Conservation (phyloP, 2,329 filamentous ascomycete species). For the Venturia nashicola region DNA sequence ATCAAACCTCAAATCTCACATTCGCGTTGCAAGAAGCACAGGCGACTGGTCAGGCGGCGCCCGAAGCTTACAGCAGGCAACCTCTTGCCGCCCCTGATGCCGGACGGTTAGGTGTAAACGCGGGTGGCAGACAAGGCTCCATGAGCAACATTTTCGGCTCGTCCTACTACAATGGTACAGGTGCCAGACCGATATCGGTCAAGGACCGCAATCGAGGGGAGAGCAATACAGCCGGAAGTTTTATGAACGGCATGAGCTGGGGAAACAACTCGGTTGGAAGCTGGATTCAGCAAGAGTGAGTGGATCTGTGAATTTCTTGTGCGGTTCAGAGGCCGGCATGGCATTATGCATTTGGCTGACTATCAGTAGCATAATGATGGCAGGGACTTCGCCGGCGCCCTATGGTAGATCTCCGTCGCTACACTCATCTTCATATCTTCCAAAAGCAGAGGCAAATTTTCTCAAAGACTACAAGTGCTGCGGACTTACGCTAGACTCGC, state of each 20-base stretch:
- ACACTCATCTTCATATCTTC: slow-evolving; percentile 91
- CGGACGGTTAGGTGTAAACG: slow-evolving; percentile 21
- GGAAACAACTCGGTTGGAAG: slow-evolving; percentile 91
- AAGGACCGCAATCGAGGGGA: slow-evolving; percentile 43
- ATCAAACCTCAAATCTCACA: slow-evolving; percentile 51
- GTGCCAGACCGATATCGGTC: slow-evolving; percentile 49
- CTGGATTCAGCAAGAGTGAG: slow-evolving; percentile 97
- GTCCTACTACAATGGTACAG: slow-evolving; percentile 42
- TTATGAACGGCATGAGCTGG: slow-evolving; percentile 83
- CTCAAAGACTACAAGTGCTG: slow-evolving; percentile 97
- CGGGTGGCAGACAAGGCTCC: slow-evolving; percentile 41
- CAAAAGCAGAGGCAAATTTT: slow-evolving; percentile 92
- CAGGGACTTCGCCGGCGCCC: slow-evolving; percentile 88
- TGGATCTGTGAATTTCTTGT: slow-evolving; percentile 18
- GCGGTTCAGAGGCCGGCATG: neutral
- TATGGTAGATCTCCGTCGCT: slow-evolving; percentile 84
- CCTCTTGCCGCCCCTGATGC: slow-evolving; percentile 16
- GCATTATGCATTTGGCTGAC: neutral
- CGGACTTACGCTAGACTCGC: slow-evolving; percentile 73
- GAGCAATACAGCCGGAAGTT: slow-evolving; percentile 47
- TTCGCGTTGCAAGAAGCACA: slow-evolving; percentile 43
- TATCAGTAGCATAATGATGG: slow-evolving; percentile 63
- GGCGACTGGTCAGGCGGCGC: slow-evolving; percentile 15
- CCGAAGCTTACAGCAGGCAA: slow-evolving; percentile 15
- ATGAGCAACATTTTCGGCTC: slow-evolving; percentile 33